Conservation (phyloP, 148 eudicot species). For the Arbutus unedo region DNA sequence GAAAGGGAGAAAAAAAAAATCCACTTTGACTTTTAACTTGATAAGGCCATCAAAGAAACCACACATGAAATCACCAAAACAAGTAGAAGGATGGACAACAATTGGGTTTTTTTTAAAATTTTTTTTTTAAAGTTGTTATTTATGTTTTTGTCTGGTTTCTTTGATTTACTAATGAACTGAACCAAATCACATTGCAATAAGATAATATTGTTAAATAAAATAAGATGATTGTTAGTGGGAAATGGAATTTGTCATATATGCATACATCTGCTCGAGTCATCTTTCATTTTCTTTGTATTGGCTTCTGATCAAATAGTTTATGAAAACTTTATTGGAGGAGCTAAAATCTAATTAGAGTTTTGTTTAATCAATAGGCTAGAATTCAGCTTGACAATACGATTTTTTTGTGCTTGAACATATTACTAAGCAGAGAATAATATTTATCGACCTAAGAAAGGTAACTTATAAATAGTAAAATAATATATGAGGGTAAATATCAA, state of each 20-base stretch:
- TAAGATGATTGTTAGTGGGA: not conserved
- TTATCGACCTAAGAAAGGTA: too few relatives aligned
- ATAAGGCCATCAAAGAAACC: not conserved
- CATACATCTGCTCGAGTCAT: not conserved
- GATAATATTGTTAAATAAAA: not conserved
- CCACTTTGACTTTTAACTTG: not conserved
- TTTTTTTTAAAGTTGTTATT: not conserved
- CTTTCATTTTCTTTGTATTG: not conserved
- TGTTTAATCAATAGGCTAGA: too few relatives aligned
- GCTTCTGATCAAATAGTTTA: too few relatives aligned
- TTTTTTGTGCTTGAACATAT: too few relatives aligned
- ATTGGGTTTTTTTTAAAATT: not conserved
- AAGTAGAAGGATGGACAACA: not conserved
- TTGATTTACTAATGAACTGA: not conserved
- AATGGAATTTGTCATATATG: not conserved
- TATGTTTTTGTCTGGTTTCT: not conserved
- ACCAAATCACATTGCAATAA: not conserved
- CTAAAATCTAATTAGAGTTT: too few relatives aligned
- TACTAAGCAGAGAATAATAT: too few relatives aligned
- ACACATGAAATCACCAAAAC: constrained; percentile 7
- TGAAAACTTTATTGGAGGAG: too few relatives aligned
- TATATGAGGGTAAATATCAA: too few relatives aligned
- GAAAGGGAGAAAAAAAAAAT: not conserved
- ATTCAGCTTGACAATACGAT: too few relatives aligned
- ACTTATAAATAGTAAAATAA: too few relatives aligned